Percentiles rank a stretch among this genome's conserved stretches.
Conservation (phyloP, 495 filamentous ascomycete genomes). For the Aspergillus affinis region DNA sequence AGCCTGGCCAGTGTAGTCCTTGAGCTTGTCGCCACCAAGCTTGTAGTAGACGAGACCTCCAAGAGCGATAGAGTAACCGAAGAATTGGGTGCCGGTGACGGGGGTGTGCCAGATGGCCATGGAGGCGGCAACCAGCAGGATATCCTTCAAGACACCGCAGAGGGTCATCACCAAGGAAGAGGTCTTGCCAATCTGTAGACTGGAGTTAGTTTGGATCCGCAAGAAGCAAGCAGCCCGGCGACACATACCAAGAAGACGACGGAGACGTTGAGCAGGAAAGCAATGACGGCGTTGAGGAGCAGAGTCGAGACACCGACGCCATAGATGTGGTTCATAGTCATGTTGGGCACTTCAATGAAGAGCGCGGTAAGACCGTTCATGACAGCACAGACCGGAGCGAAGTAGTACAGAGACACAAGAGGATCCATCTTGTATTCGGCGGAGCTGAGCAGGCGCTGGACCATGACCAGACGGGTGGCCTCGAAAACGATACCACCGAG, state of each 20-base stretch:
- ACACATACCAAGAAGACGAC: constrained; percentile 86
- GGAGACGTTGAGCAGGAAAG: constrained; percentile 88
- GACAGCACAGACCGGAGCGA: constrained; percentile 84
- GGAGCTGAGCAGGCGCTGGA: constrained; percentile 83
- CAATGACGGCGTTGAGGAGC: constrained; percentile 75
- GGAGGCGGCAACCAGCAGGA: constrained; percentile 85
- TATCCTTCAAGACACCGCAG: constrained; percentile 97
- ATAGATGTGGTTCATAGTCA: constrained; percentile 71
- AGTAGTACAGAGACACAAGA: constrained; percentile 94
- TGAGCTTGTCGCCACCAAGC: constrained; percentile 82
- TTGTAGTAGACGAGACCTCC: constrained; percentile 95
- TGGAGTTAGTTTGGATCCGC: constrained; percentile 7
- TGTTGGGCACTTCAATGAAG: constrained; percentile 70
- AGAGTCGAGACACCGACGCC: constrained; percentile 72
- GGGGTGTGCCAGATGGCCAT: constrained; percentile 88
- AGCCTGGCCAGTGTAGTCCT: constrained; percentile 69
- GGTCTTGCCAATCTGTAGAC: constrained; percentile 85
- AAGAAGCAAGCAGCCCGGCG: not conserved
- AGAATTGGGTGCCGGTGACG: constrained; percentile 80
- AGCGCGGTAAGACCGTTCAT: constrained; percentile 84
- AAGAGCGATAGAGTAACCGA: constrained; percentile 92
- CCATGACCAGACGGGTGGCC: constrained; percentile 87
- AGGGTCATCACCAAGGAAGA: constrained; percentile 95
- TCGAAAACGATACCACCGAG: constrained; percentile 82
- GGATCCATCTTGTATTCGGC: constrained; percentile 98